Base-by-base conservation (phyloP, 225 moss, liverwort and hornwort genomes). In the Sphagnum contortum region DNA sequence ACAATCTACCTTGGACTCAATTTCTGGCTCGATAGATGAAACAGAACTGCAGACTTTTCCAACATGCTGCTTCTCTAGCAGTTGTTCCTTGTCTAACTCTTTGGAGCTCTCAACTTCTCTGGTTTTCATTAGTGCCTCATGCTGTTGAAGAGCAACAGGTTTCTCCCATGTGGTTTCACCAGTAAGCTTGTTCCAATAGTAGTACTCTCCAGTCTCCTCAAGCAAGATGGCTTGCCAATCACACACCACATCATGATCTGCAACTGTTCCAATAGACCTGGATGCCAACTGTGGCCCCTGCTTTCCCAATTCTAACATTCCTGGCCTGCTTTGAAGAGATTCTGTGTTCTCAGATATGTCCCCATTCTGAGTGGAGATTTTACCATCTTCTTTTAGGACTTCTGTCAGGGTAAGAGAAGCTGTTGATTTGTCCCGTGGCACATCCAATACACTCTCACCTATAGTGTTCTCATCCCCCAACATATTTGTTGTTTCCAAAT, bases 141-240 rank as follows among this genome's bases (percentile, higher is more conserved):
- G 71, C 47, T 71, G 44, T 51, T 57, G 68, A 72, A 65, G 76
- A 69, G 78, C 69, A 69, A 77, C 47, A 59, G 87, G 87, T 14
- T 80, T 83, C 70, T 87, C 87, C 87, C 87, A 87, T 56, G 87
- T 87, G 47, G 87, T 87, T 70, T 78, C 80, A 65, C 87, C 76
- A 2, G 87, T 80, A 11, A 71, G 60, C 64, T 73, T 87, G 49
- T 87, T 87, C 87, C 87, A 87, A 57, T 77, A 87, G 29, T 87
- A 87, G 48, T 80, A 83, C 63, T 83, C 82, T 49, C 75, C 73
- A 64, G 66, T 83, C 60, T 87, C 87, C 49, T 71, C 77, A 70
- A 75, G 74, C 48, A 83, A 47, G 57, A 87, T 80, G 63, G 83
- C 68, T 83, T 87, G 80, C 87, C 87, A 87, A 9, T 74, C 78